phyloP scores from a whole-genome alignment of 345 rosid genomes.

The Raphanus sativus region DNA sequence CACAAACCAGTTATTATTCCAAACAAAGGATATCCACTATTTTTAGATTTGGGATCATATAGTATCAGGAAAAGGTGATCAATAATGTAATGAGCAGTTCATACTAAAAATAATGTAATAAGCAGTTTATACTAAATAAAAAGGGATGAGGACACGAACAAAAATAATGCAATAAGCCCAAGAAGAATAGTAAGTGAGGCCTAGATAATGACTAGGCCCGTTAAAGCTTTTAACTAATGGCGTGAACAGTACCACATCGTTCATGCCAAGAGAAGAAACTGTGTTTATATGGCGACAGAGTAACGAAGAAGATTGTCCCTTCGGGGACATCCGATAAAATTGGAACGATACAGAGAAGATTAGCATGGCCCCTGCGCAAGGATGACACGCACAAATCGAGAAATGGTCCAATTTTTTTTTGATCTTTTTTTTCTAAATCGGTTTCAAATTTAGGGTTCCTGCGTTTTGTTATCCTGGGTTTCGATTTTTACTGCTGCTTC shows the following conservation, averaged over 20 bases:
- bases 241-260: not conserved
- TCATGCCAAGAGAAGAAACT: not conserved
- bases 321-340: not conserved
- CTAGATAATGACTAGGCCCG: not conserved
- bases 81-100: not conserved
- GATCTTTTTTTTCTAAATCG: not conserved
- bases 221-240: not conserved
- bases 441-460: not conserved
- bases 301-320: not conserved
- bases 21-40: not conserved
- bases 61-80: not conserved
- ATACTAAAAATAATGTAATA: not conserved
- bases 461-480: not conserved
- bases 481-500: not conserved
- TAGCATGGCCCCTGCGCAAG: not conserved
- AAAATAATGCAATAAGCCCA: not conserved
- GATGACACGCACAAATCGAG: not conserved
- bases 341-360: not conserved
- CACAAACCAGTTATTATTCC: constrained; percentile 6
- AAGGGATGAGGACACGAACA: constrained; percentile 6
- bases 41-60: not conserved
- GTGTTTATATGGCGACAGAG: not conserved
- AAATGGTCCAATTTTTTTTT: not conserved
- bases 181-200: not conserved
- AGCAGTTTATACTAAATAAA: no score